phyloP scores from a whole-genome alignment of 371 early-diverging fungal genomes.

The Syncephalis plumigaleata region DNA sequence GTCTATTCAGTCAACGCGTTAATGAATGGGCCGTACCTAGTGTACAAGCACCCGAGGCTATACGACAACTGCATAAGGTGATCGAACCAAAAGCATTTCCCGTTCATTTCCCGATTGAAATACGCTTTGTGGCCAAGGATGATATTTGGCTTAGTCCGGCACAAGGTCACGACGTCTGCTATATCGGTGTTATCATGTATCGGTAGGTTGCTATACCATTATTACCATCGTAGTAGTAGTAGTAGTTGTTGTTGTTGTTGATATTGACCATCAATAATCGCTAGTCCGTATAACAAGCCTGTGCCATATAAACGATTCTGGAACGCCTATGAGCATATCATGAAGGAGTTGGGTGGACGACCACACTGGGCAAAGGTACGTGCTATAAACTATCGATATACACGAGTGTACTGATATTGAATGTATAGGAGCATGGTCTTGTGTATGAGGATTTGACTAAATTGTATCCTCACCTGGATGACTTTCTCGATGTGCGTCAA shows the following conservation, averaged over 20 bases:
- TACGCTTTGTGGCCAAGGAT: conserved; percentile 57
- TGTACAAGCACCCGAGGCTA: conserved; percentile 37
- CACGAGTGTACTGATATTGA: too few relatives aligned
- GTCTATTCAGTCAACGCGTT: conserved; percentile 67
- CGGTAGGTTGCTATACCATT: conserved; percentile 15
- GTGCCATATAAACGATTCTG: conserved; percentile 63
- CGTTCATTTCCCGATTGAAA: conserved; percentile 67
- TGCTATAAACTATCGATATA: too few relatives aligned
- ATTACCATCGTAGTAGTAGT: neutral
- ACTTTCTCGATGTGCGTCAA: conserved; percentile 35
- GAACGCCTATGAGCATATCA: conserved; percentile 56
- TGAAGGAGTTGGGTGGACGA: conserved; percentile 48
- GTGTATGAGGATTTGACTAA: conserved; percentile 19
- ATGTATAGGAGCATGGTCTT: too few relatives aligned
- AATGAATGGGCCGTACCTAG: conserved; percentile 74
- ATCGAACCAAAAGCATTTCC: conserved; percentile 20
- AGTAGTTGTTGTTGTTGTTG: too few relatives aligned
- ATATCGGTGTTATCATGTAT: conserved; percentile 77
- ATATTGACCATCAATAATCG: too few relatives aligned
- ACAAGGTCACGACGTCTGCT: conserved; percentile 48
- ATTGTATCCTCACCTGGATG: conserved; percentile 44
- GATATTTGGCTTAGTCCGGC: conserved; percentile 68
- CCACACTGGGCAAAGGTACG: conserved; percentile 80
- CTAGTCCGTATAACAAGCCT: conserved; percentile 53
- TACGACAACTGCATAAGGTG: conserved; percentile 37